Evolutionary conservation across 1,284 basidiomycete genomes (phyloP), one percentile per base, ranked within the genome.

Genomic region (Acaromyces ingoldii): DNA sequence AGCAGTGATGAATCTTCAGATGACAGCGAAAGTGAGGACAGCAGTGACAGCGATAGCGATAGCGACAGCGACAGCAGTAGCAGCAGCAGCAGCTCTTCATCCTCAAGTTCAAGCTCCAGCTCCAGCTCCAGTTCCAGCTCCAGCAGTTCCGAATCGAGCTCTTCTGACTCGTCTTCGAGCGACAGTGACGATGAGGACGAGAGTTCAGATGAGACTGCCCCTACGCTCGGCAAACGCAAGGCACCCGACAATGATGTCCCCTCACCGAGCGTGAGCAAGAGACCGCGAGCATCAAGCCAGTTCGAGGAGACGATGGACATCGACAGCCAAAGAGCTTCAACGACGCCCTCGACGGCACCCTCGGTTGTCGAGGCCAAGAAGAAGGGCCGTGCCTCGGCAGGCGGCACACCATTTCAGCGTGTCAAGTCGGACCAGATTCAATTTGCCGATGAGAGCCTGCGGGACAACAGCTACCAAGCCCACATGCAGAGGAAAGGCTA

Each of bases 401-500:
- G 6, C 41, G 33, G 42, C 53, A 55, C 64, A 51, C 76, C 75
- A 41, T 97, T 97, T 79, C 84, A 86, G 73, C 81, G 93, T 29
- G 84, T 97, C 56, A 87, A 92, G 74, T 77, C 80, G 1, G 83
- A 85, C 21, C 79, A 89, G 19, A 48, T 50, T 22, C 72, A 70
- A 5, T 82, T 80, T 64, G 69, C 79, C 1, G 81, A 87, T 53
- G 78, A 82, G 36, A 76, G 85, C 40, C 74, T 90, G 71, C 81
- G 78, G 75, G 84, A 93, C 73, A 97, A 93, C 74, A 82, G 84
- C 38, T 98, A 92, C 65, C 82, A 85, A 45, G 83, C 85, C 29
- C 87, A 87, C 59, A 57, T 28, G 42, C 46, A 31, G 31, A 22
- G 15, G 17, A 3, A 31, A 2, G 78, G 81, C 2, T 63, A 65